Conservation (phyloP, 495 filamentous ascomycete genomes). For the Penicillium cataractarum region DNA sequence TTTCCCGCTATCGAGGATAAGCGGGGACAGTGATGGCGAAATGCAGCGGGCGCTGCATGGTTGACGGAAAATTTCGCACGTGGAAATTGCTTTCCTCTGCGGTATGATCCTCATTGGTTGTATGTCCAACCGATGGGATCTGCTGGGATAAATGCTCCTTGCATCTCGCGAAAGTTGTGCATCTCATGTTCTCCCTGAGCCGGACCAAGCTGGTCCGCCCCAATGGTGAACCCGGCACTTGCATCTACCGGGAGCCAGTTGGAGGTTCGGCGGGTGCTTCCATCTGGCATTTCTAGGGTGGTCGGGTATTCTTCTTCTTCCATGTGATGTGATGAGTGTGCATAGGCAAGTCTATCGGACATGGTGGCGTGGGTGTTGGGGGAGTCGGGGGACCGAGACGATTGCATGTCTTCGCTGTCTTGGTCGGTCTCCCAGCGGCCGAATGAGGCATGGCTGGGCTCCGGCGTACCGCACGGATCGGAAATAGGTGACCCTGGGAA, state of each 20-base stretch:
- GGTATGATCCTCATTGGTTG: background rate
- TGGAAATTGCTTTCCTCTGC: background rate
- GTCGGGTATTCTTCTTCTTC: slow-evolving; percentile 27
- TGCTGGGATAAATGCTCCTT: slow-evolving; percentile 13
- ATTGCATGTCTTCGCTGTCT: slow-evolving; percentile 17
- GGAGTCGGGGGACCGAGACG: slow-evolving; percentile 1
- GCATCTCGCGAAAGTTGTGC: slow-evolving; percentile 10
- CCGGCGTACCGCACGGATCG: slow-evolving; percentile 33
- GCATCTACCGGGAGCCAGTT: slow-evolving; percentile 48
- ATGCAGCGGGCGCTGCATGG: background rate
- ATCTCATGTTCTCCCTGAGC: background rate
- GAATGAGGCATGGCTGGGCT: slow-evolving; percentile 23
- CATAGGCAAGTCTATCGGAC: background rate
- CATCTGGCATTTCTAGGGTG: slow-evolving; percentile 46
- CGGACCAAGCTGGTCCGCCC: background rate
- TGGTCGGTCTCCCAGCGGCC: slow-evolving; percentile 30
- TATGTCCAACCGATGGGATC: slow-evolving; percentile 13
- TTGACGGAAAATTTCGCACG: background rate
- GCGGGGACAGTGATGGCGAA: background rate
- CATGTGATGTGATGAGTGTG: background rate
- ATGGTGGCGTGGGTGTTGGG: background rate
- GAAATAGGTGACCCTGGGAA: slow-evolving; percentile 26
- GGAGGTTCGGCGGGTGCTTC: slow-evolving; percentile 35
- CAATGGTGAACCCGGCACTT: slow-evolving; percentile 41
- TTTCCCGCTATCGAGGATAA: background rate